Evolutionary conservation across 2,329 filamentous ascomycete genomes (phyloP), one percentile per base, ranked within the genome.

Genomic region (Dryadomyces quercus-mongolicae): DNA sequence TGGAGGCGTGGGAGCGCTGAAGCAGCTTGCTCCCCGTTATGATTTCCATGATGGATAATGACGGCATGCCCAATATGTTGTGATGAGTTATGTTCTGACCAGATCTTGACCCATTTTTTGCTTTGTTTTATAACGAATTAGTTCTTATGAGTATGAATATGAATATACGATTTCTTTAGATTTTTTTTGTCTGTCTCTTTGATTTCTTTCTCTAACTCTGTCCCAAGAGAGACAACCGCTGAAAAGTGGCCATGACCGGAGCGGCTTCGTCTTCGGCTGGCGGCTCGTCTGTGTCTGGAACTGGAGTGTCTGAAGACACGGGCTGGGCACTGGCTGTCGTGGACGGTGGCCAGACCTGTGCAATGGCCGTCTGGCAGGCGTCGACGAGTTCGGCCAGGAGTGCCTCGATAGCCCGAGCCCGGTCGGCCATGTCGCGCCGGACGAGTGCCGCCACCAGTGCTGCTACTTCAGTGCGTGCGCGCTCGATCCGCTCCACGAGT

Each of bases 381-480:
- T 80, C 82, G 10, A 88, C 71, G 0, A 97, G 84, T 59, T 93
- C 88, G 5, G 71, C 75, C 71, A 92, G 81, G 25, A 88, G 77
- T 9, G 72, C 76, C 67, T 93, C 86, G 3, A 95, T 80, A 7
- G 88, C 86, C 15, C 82, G 75, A 5, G 90, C 93, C 51, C 90
- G 78, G 72, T 97, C 93, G 47, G 87, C 77, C 93, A 97, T 97
- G 20, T 80, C 81, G 38, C 93, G 74, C 55, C 90, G 78, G 58
- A 90, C 74, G 55, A 97, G 72, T 0, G 86, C 90, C 59, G 86
- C 82, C 0, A 95, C 78, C 8, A 97, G 74, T 16, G 83, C 71
- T 63, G 82, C 78, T 0, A 88, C 80, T 66, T 98, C 93, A 1
- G 80, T 76, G 51, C 82, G 78, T 2, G 85, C 77, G 21, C 74